phyloP scores from a whole-genome alignment of 1,284 basidiomycete genomes.

The Vanrija humicola region DNA sequence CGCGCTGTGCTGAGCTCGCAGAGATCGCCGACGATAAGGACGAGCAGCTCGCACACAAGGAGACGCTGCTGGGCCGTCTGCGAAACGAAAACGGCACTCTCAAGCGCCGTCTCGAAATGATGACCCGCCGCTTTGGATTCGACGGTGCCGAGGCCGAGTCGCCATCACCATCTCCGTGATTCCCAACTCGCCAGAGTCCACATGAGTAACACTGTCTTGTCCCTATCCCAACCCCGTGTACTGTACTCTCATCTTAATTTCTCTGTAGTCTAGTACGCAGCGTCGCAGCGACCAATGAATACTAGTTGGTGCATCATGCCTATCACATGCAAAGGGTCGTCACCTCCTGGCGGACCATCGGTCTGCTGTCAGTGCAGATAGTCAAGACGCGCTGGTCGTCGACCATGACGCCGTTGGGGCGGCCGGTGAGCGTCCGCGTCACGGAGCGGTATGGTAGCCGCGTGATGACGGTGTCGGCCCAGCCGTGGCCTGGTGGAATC shows the following conservation, averaged over 20 bases:
- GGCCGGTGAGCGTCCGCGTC: slow-evolving; percentile 15
- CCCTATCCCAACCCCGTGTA: too few relatives aligned
- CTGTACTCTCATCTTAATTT: background rate
- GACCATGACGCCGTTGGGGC: slow-evolving; percentile 45
- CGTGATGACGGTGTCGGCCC: slow-evolving; percentile 29
- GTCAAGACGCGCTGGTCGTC: slow-evolving; percentile 44
- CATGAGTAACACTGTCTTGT: too few relatives aligned
- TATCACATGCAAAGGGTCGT: slow-evolving; percentile 36
- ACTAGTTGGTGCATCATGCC: background rate
- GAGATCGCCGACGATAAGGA: background rate
- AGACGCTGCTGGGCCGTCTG: background rate
- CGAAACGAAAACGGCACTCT: background rate
- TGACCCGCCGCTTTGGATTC: background rate
- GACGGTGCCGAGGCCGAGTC: background rate
- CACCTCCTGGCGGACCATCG: slow-evolving; percentile 25
- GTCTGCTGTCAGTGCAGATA: slow-evolving; percentile 1
- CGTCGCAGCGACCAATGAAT: background rate
- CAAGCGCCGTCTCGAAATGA: background rate
- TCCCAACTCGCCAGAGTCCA: too few relatives aligned
- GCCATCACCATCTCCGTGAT: too few relatives aligned
- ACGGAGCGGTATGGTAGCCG: slow-evolving; percentile 29
- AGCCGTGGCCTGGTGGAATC: slow-evolving; percentile 21
- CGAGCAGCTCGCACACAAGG: background rate
- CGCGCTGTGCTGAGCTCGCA: background rate
- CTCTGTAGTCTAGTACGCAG: background rate